Evolutionary conservation across 2,329 filamentous ascomycete genomes (phyloP), one percentile per base, ranked within the genome.

Genomic region (Fusarium nelsonii): DNA sequence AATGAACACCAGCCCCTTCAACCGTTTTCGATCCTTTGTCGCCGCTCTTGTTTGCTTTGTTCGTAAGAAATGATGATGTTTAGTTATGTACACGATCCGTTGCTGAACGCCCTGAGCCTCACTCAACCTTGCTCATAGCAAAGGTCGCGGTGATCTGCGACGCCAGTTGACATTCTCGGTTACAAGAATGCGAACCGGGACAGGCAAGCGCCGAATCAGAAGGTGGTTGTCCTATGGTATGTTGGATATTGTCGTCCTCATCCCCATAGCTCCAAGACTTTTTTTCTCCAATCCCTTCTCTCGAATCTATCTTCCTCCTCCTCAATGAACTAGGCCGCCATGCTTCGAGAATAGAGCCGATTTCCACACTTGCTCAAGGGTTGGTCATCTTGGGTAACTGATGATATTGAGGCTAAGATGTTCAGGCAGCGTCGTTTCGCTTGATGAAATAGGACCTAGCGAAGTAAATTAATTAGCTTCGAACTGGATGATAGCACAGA

Each of bases 371-470:
- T 49, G 56, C 48, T 51, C 56, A 50, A 41, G 34, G 49, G 44
- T 43, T 40, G 58, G 28, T 63, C 32, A 34, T 26, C 51, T 39
- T 46, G 23, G 45, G 37, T 54, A 48, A 44, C 50, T 49, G 67
- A 33, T 57, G 60, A 49, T 48, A 33, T 59, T 44, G 18, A 28
- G 44, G 20, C 28, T 26, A 20, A 23, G 11, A 58, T 33, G 28
- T 15, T 81, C 74, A 82, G 52, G 76, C 74, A 30, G 73, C 66
- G 59, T 84, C 80, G 65, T 88, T 88, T 65, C 83, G 81, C 68
- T 81, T 83, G 70, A 89, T 88, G 63, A 89, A 89, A 77, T 89
- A 89, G 32, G 87, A 85, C 80, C 87, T 89, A 32, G 12, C 39
- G 34, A 41, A 43, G 28, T 12, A 26, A 26, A 34, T 26, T 11